phyloP scores from a whole-genome alignment of 1,284 basidiomycete genomes.

The Blastosporella zonata region DNA sequence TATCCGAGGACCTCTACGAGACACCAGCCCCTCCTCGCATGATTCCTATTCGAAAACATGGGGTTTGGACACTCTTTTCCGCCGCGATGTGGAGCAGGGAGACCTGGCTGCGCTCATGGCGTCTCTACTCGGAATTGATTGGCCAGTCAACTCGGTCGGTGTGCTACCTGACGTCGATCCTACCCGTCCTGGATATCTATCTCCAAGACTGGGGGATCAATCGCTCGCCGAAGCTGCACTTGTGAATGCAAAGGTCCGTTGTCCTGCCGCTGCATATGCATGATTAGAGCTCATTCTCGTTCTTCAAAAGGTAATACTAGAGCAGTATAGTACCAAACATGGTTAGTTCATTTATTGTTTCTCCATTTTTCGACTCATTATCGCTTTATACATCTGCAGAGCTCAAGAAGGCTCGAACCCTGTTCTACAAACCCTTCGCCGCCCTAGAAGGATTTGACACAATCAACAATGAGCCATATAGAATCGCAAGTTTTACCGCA shows the following conservation, averaged over 20 bases:
- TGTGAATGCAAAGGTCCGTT: constrained; percentile 62
- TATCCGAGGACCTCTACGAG: constrained; percentile 61
- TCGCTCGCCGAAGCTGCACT: constrained; percentile 54
- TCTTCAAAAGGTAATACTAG: constrained; percentile 56
- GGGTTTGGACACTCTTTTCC: constrained; percentile 51
- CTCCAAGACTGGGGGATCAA: constrained; percentile 31
- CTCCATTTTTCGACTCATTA: background rate
- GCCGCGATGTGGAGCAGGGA: constrained; percentile 82
- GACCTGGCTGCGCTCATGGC: constrained; percentile 83
- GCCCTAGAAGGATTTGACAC: constrained; percentile 30
- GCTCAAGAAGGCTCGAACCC: constrained; percentile 52
- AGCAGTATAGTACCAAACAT: constrained; percentile 81
- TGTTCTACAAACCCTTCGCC: constrained; percentile 65
- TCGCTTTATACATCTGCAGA: constrained; percentile 38
- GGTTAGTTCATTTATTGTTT: constrained; percentile 36
- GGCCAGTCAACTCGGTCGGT: constrained; percentile 78
- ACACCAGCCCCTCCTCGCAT: constrained; percentile 54
- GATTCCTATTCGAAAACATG: constrained; percentile 69
- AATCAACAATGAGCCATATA: constrained; percentile 19
- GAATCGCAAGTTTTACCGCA: constrained; percentile 29
- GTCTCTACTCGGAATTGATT: constrained; percentile 63
- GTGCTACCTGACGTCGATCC: constrained; percentile 68
- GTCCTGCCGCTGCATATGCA: background rate
- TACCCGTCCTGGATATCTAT: constrained; percentile 53
- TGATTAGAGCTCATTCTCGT: background rate